phyloP scores from a whole-genome alignment of 2,329 filamentous ascomycete genomes.

The Epicoccum sorghinum region DNA sequence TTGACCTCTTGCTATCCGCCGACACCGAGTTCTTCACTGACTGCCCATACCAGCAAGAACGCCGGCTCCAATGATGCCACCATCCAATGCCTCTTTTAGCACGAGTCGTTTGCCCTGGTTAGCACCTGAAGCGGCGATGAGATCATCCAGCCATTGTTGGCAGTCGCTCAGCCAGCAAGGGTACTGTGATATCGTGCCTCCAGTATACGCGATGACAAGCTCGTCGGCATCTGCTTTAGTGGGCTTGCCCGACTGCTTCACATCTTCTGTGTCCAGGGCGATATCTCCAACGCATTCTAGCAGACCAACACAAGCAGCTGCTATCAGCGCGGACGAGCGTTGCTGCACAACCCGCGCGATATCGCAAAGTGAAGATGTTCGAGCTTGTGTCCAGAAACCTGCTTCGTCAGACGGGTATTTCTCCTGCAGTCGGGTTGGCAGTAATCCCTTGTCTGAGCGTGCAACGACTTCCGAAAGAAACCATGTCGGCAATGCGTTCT shows the following conservation, averaged over 20 bases:
- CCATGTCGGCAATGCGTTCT: conserved; percentile 71
- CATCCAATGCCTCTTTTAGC: conserved; percentile 59
- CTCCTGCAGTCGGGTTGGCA: conserved; percentile 52
- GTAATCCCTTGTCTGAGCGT: conserved; percentile 30
- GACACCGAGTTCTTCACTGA: background rate
- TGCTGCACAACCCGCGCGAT: conserved; percentile 74
- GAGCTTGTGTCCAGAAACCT: conserved; percentile 64
- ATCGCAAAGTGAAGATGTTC: conserved; percentile 65
- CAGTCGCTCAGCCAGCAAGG: conserved; percentile 75
- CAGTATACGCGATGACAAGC: conserved; percentile 78
- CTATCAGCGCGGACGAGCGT: conserved; percentile 75
- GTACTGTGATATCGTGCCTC: conserved; percentile 80
- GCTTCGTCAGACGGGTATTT: conserved; percentile 59
- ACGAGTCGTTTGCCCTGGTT: conserved; percentile 55
- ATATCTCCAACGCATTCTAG: conserved; percentile 73
- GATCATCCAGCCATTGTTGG: conserved; percentile 68
- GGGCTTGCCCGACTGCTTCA: background rate
- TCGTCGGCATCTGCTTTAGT: conserved; percentile 55
- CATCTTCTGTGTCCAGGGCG: conserved; percentile 31
- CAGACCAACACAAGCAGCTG: conserved; percentile 73
- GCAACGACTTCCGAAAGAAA: conserved; percentile 75
- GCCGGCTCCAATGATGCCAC: conserved; percentile 62
- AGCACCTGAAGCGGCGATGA: conserved; percentile 52
- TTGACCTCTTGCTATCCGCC: background rate
- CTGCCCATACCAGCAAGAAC: conserved; percentile 57